Conservation (phyloP, 352 stramenopile species). For the Globisporangium abappressorium region DNA sequence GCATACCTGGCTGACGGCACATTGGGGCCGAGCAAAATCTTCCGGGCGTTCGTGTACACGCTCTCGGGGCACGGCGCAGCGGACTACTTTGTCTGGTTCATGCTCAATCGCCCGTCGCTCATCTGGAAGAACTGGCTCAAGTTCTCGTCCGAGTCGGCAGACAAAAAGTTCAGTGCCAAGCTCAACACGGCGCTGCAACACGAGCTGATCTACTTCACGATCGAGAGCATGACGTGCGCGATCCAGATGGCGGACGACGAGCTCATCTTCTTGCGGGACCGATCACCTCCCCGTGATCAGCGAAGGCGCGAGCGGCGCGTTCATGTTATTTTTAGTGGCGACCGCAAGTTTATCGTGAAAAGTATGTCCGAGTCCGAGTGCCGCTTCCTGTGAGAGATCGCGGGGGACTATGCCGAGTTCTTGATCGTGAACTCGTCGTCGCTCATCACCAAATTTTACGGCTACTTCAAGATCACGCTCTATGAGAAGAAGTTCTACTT, state of each 20-base stretch:
- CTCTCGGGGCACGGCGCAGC: conserved; percentile 61
- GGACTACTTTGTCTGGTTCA: conserved; percentile 87
- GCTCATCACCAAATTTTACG: conserved; percentile 88
- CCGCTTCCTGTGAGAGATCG: conserved; percentile 80
- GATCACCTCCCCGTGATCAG: conserved; percentile 56
- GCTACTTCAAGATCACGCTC: conserved; percentile 87
- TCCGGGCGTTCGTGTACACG: conserved; percentile 64
- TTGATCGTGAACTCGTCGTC: conserved; percentile 67
- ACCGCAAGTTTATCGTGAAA: conserved; percentile 92
- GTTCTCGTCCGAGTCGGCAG: conserved; percentile 71
- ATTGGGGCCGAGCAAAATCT: conserved; percentile 46
- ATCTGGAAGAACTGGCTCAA: conserved; percentile 64
- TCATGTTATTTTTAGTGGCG: conserved; percentile 91
- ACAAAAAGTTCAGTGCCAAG: conserved; percentile 83
- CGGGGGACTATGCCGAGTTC: conserved; percentile 84
- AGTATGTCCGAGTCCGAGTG: conserved; percentile 83
- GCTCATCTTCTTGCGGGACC: conserved; percentile 36
- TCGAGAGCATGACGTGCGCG: conserved; percentile 80
- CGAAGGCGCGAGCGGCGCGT: conserved; percentile 88
- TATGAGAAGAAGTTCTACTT: conserved; percentile 91
- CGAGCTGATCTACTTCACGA: conserved; percentile 90
- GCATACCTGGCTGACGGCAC: conserved; percentile 35
- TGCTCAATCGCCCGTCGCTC: conserved; percentile 69
- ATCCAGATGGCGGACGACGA: conserved; percentile 72
- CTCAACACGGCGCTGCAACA: conserved; percentile 85